These are phyloP conservation scores for Phoma sp. DNA, from an alignment of 2,329 filamentous ascomycete genomes.

Conservation along the genomic window DNA sequence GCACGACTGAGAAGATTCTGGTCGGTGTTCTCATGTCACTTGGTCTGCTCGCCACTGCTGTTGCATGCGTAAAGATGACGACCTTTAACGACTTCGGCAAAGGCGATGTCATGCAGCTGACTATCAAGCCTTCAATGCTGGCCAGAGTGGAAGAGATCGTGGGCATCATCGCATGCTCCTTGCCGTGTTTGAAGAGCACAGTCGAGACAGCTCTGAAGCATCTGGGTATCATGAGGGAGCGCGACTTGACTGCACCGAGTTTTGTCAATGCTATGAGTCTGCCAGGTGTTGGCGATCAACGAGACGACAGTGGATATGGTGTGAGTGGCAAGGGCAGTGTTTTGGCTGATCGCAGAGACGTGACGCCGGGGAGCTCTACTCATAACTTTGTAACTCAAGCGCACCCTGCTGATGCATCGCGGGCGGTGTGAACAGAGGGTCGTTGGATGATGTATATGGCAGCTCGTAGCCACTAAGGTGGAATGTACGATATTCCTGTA, in stretches of 20 bases:
- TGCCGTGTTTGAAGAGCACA: slow-evolving; percentile 33
- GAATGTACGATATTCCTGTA: not conserved
- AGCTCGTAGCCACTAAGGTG: too few species aligned
- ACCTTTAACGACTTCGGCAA: slow-evolving; percentile 30
- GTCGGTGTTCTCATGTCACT: slow-evolving; percentile 33
- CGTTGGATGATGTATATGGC: too few species aligned
- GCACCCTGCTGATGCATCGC: not conserved
- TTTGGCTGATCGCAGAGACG: slow-evolving; percentile 8
- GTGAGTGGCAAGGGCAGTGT: slow-evolving; percentile 15
- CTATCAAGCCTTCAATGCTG: slow-evolving; percentile 31
- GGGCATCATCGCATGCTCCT: slow-evolving; percentile 36
- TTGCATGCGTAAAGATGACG: slow-evolving; percentile 34
- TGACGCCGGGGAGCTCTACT: not conserved
- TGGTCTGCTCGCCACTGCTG: slow-evolving; percentile 31
- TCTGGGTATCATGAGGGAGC: slow-evolving; percentile 27
- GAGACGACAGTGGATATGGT: slow-evolving; percentile 16
- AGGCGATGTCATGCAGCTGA: slow-evolving; percentile 35
- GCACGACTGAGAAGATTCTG: slow-evolving; percentile 31
- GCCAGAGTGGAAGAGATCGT: slow-evolving; percentile 37
- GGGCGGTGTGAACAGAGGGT: not conserved
- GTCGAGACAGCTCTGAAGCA: slow-evolving; percentile 28
- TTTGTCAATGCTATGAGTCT: slow-evolving; percentile 25
- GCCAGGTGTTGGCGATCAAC: slow-evolving; percentile 4
- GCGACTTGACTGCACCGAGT: slow-evolving; percentile 25
- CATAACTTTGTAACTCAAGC: not conserved